Conservation (phyloP, 2,329 filamentous ascomycete genomes). For the Zarea fungicola region DNA sequence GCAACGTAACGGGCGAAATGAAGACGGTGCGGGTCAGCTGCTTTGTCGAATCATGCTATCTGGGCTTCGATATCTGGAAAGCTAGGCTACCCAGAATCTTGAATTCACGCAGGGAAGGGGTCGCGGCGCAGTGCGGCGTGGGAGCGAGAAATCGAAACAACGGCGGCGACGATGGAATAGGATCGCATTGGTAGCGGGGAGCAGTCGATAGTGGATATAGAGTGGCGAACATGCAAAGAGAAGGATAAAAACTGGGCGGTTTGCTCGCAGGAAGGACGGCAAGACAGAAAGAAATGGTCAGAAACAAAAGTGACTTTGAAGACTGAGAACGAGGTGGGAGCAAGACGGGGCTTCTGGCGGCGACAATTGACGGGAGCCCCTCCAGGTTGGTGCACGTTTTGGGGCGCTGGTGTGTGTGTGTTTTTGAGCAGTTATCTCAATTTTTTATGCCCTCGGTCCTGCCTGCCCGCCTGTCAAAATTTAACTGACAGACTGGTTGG, state of each 20-base stretch:
- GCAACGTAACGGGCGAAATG: constrained; percentile 13
- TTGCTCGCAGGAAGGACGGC: no score
- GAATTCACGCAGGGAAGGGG: constrained; percentile 18
- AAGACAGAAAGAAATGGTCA: no score
- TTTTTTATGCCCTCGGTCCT: no score
- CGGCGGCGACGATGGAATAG: constrained; percentile 18
- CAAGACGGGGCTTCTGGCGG: no score
- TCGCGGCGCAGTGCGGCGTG: constrained; percentile 19
- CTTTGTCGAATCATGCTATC: constrained; percentile 31
- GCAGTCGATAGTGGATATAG: not conserved
- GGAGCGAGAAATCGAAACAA: constrained; percentile 32
- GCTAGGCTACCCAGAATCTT: constrained; percentile 30
- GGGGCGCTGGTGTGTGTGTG: no score
- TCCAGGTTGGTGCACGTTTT: no score
- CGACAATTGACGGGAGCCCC: no score
- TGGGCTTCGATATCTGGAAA: constrained; percentile 22
- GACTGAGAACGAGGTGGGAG: not conserved
- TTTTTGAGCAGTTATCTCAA: no score
- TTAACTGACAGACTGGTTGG: no score
- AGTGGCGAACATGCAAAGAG: not conserved
- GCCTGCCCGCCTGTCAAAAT: no score
- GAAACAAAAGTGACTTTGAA: not conserved
- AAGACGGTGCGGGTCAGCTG: constrained; percentile 19
- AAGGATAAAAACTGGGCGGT: no score
- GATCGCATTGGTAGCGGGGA: constrained; percentile 2